Base-by-base conservation (phyloP, 1,284 basidiomycete species). In the Moesziomyces sp. region DNA sequence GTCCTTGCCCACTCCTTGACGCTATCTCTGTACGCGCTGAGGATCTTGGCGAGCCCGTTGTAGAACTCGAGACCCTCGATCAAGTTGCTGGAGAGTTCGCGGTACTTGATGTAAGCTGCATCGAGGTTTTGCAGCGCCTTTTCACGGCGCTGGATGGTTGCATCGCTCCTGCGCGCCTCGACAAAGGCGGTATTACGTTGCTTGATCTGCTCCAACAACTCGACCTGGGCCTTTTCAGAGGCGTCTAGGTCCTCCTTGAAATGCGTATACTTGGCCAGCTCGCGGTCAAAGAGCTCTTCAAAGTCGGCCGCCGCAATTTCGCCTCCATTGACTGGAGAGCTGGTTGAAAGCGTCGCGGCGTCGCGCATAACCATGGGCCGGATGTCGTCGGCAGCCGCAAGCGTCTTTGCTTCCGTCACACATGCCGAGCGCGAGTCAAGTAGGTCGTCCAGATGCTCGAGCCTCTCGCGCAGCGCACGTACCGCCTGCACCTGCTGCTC, bases 71-170 rank as follows among this genome's bases (percentile, higher is more conserved):
- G 87, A 1, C 95, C 95, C 83, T 97, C 94, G 53, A 92, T 90
- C 13, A 96, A 86, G 82, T 97, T 94, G 56, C 89, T 89, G 2
- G 87, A 87, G 18, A 97, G 91, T 84, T 97, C 94, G 51, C 89
- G 88, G 85, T 95, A 97, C 81, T 93, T 93, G 85, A 91, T 90
- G 84, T 93, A 93, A 0, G 93, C 92, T 38, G 91, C 85, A 75
- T 97, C 93, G 52, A 97, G 89, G n/a, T 90, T 90, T 80, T 94
- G 93, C 44, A 98, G 85, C 0, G 91, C 91, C 63, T 88, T 86
- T 85, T 97, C 93, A n/a, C 95, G 88, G 45, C 91, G 90, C 80
- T 92, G 93, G 9, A 94, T 88, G 16, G 88, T 86, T 0, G 90
- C 88, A 79, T 96, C 94, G 16, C 92, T 91, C 83, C 88, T 90